Evolutionary conservation across 2,329 filamentous ascomycete species (phyloP), one percentile per base, ranked within the genome.

Genomic region (Hypoxylon sp.): DNA sequence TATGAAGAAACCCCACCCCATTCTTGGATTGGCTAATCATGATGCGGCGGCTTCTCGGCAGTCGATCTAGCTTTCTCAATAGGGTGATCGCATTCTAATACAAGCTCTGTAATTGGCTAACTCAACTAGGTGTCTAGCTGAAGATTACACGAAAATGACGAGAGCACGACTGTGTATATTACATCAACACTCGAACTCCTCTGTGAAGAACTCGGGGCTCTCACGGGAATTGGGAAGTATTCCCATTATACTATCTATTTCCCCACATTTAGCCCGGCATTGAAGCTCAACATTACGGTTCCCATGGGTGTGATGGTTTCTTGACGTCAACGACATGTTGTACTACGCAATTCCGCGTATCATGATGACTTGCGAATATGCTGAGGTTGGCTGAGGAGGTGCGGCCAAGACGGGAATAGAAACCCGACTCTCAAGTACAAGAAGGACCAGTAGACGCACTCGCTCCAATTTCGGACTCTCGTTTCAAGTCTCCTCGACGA

Each of bases 131-230:
- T 23, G n/a, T 14, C 19, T 48, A 59, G 52, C 43, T 63, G 32
- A 59, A 17, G 34, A 70, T 70, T 59, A 67, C 67, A 67, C 38
- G 64, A 58, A 63, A 60, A 70, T 67, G 67, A 67, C 67, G 64
- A 65, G 49, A 67, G 48, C 19, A 10, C 19, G 14, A 17, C 19
- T 34, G 46, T 13, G 9, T 30, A 25, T 32, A 63, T 67, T 69
- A 67, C 64, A 62, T 64, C 63, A 62, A 67, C 60, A 61, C 57
- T 67, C 34, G 30, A 2, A 53, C 46, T 30, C 25, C 53, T 49
- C 13, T 2, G 36, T 17, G 52, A 53, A 38, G 2, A 46, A 36
- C 7, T 50, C 53, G 49, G 53, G 38, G 10, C 60, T 57, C 17
- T 7, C 38, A 50, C 19, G 59, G 45, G 17, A 63, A 61, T 57